Percentiles rank a stretch among this genome's conserved stretches.
These are phyloP conservation scores for Helichrysum umbraculigerum DNA, from an alignment of 129 eudicot genomes.

Conservation along the genomic window DNA sequence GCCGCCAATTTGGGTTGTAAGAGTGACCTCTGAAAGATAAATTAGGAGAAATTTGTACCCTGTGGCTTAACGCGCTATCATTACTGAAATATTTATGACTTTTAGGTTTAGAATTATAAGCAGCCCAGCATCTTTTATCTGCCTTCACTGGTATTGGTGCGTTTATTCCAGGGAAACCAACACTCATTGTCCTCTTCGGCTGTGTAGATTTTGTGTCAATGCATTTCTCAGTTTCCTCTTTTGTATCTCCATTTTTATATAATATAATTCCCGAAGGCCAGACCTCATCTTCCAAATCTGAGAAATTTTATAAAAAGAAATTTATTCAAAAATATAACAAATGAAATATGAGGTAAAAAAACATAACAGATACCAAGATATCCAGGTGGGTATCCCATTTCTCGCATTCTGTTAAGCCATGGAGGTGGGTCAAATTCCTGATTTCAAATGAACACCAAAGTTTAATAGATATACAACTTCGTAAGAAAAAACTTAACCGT, in stretches of 20 bases:
- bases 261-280: conserved; percentile 77
- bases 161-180: conserved; percentile 76
- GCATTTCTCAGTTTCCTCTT: conserved; percentile 58
- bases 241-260: conserved; percentile 47
- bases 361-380: conserved; percentile 56
- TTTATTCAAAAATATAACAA: neutral
- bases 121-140: conserved; percentile 51
- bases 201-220: conserved; percentile 25
- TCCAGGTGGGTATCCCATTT: conserved; percentile 90
- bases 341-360: neutral
- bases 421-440: conserved; percentile 97
- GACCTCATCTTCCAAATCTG: conserved; percentile 55
- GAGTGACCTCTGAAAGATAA: neutral
- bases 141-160: conserved; percentile 72
- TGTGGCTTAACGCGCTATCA: conserved; percentile 7
- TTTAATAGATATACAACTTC: neutral
- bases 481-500: neutral
- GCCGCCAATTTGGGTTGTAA: conserved; percentile 13
- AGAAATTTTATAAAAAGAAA: neutral
- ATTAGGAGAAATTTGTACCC: neutral
- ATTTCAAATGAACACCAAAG: neutral
- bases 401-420: conserved; percentile 90
- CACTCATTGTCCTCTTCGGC: conserved; percentile 55
- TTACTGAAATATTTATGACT: conserved; percentile 14
- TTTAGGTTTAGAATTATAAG: conserved; percentile 4